Evolutionary conservation across 495 filamentous ascomycete species (phyloP).

Genomic region (Rhypophila decipiens): DNA sequence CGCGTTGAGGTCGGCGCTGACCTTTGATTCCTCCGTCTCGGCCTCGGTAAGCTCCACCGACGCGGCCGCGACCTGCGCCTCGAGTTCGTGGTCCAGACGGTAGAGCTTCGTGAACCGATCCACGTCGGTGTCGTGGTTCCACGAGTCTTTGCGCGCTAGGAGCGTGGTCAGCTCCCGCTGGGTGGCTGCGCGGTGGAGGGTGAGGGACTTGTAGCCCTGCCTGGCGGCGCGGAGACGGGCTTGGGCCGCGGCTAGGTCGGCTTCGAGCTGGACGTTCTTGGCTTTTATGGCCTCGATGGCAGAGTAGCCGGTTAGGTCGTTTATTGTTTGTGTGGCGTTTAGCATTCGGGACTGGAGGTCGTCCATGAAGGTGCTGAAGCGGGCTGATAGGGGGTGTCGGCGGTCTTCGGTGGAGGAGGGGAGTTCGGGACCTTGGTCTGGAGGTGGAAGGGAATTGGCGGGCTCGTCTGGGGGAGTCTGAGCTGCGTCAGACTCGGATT

Average conservation of each 20-base stretch:
- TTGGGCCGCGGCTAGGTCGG: conserved; percentile 56
- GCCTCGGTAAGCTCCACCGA: conserved; percentile 63
- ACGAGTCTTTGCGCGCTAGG: conserved; percentile 87
- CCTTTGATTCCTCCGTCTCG: conserved; percentile 71
- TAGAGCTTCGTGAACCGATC: conserved; percentile 94
- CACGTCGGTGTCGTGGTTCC: conserved; percentile 78
- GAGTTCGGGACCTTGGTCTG: conserved; percentile 37
- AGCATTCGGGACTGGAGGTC: conserved; percentile 78
- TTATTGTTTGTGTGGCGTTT: conserved; percentile 78
- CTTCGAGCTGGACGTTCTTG: conserved; percentile 67
- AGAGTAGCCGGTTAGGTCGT: conserved; percentile 89
- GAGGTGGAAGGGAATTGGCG: neutral
- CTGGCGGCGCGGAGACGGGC: conserved; percentile 62
- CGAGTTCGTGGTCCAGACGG: conserved; percentile 85
- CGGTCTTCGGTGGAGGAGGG: conserved; percentile 73
- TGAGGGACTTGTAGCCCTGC: conserved; percentile 67
- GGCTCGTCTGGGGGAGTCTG: neutral
- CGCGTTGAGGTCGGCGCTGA: conserved; percentile 63
- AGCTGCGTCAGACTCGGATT: neutral
- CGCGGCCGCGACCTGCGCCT: conserved; percentile 74
- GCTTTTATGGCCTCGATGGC: conserved; percentile 81
- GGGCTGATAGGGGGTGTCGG: conserved; percentile 64
- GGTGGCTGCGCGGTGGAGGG: conserved; percentile 69
- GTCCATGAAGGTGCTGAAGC: conserved; percentile 78
- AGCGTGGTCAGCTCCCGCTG: conserved; percentile 95